Evolutionary conservation across 148 eudicot species (phyloP), one percentile per base, ranked within the genome.

Genomic region (Arctostaphylos glauca): DNA sequence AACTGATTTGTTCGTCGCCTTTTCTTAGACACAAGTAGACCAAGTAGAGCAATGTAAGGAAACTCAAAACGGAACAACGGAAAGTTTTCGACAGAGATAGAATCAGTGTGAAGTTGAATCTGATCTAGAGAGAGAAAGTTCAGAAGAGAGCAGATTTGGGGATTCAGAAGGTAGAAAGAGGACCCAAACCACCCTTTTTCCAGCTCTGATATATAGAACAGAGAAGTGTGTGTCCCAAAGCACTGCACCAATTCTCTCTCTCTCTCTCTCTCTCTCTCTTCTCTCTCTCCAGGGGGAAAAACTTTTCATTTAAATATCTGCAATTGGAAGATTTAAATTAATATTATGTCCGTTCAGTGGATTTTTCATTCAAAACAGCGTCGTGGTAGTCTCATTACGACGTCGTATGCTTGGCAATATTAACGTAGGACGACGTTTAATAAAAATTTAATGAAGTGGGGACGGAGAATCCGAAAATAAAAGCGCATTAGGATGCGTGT

Each of bases 141-240:
- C 23, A 68, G 60, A 80, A 31, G 5, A 19, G 46, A 48, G 84
- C 80, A 74, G 84, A 66, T 72, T 70, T 85, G 8, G 73, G 76
- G 68, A 31, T 53, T 21, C 16, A 71, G 84, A 62, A 81, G 70
- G 54, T 18, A 77, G 73, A 66, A 75, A 44, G 55, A 5, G 21
- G 31, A 5, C 54, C 15, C 53, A 19, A 46, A 80, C 15, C 21
- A 58, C 16, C 58, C 38, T 56, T 38, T 8, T 13, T 49, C 18
- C 58, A 80, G 81, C 81, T 60, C 54, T 43, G 31, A 18, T 19
- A 53, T 0, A 10, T 54, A 72, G 21, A 72, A 7, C 50, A 5
- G 50, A 18, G n/a, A 16, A 46, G 23, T 2, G 76, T 5, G 50
- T 16, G 46, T 19, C 38, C 43, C 21, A 38, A 0, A 74, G 54